phyloP scores from a whole-genome alignment of 352 stramenopile species.

The Pythium coloratum region DNA sequence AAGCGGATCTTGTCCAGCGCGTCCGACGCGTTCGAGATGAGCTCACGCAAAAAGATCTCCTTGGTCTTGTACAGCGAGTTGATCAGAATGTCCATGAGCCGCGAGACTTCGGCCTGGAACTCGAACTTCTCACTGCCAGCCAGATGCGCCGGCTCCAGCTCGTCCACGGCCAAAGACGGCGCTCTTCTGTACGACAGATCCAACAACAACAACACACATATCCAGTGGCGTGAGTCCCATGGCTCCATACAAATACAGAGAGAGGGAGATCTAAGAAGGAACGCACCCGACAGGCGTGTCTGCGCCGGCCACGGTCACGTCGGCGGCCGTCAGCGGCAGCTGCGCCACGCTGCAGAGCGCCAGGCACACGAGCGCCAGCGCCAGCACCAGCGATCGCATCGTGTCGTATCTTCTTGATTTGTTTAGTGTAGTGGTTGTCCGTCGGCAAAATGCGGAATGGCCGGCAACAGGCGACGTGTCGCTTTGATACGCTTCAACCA shows the following conservation, averaged over 20 bases:
- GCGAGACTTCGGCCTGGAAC: conserved; percentile 97
- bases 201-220: neutral
- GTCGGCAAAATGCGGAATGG: conserved; percentile 26
- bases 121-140: conserved; percentile 81
- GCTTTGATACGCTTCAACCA: conserved; percentile 12
- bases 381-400: conserved; percentile 27
- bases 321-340: conserved; percentile 17
- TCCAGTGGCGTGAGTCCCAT: conserved; percentile 3
- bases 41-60: conserved; percentile 98
- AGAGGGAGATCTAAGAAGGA: conserved; percentile 5
- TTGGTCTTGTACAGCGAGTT: conserved; percentile 98
- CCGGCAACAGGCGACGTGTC: conserved; percentile 5
- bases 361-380: conserved; percentile 24
- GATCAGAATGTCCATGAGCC: conserved; percentile 99
- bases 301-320: conserved; percentile 18
- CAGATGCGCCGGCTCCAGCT: conserved; percentile 40
- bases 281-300: conserved; percentile 19
- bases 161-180: conserved; percentile 43
- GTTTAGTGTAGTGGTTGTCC: neutral
- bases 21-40: conserved; percentile 99
- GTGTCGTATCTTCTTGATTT: neutral
- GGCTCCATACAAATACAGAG: neutral
- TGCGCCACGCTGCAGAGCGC: conserved; percentile 27
- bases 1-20: conserved; percentile 99
- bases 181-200: conserved; percentile 29